These are phyloP conservation scores for Pestalotiopsis sp. DNA, from an alignment of 2,329 filamentous ascomycete species.

Conservation along the genomic window DNA sequence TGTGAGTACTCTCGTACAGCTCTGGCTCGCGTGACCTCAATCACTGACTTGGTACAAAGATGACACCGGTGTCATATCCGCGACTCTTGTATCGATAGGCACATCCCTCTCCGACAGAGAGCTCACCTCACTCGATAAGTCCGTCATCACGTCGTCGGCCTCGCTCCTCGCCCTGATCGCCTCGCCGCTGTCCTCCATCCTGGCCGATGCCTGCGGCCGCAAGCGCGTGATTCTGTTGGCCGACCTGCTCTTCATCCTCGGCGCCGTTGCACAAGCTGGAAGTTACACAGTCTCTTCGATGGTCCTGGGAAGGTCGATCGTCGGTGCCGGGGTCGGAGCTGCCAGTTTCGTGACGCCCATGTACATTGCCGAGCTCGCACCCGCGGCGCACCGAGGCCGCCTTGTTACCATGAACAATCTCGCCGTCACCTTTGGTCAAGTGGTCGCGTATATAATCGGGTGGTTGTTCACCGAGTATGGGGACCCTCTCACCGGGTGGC, in stretches of 20 bases:
- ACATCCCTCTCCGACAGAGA: slow-evolving; percentile 55
- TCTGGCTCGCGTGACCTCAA: background rate
- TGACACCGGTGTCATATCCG: slow-evolving; percentile 69
- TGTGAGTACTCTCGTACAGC: slow-evolving; percentile 45
- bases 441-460: slow-evolving; percentile 82
- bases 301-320: slow-evolving; percentile 67
- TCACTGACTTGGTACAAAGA: slow-evolving; percentile 38
- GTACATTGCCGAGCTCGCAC: slow-evolving; percentile 85
- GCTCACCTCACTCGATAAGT: slow-evolving; percentile 66
- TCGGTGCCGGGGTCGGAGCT: slow-evolving; percentile 72
- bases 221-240: slow-evolving; percentile 63
- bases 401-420: slow-evolving; percentile 81
- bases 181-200: slow-evolving; percentile 63
- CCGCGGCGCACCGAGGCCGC: slow-evolving; percentile 72
- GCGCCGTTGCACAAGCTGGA: slow-evolving; percentile 65
- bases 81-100: slow-evolving; percentile 65
- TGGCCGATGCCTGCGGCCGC: slow-evolving; percentile 63
- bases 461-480: slow-evolving; percentile 68
- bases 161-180: slow-evolving; percentile 64
- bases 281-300: slow-evolving; percentile 60
- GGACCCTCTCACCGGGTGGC: slow-evolving; percentile 64
- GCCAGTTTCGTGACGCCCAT: slow-evolving; percentile 82
- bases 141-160: slow-evolving; percentile 69
- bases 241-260: slow-evolving; percentile 66
- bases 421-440: slow-evolving; percentile 85